These are phyloP conservation scores for Cercospora brassicicola DNA, from an alignment of 2,329 filamentous ascomycete species.

Conservation along the genomic window DNA sequence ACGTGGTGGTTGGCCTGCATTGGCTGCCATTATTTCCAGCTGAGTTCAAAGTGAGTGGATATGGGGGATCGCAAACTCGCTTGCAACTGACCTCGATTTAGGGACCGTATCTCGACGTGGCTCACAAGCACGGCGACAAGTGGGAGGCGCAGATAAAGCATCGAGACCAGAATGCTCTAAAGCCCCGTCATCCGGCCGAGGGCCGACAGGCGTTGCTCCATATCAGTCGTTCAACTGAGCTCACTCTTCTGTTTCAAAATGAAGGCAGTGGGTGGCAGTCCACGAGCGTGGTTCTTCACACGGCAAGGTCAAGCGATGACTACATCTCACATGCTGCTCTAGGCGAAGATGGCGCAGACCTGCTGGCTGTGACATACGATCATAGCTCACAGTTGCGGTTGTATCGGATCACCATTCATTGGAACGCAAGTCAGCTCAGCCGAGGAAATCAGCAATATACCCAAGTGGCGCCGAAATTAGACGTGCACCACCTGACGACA, in stretches of 20 bases:
- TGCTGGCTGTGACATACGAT: conserved; percentile 68
- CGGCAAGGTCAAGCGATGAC: conserved; percentile 51
- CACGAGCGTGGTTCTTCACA: conserved; percentile 63
- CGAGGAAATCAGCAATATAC: conserved; percentile 30
- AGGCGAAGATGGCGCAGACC: conserved; percentile 58
- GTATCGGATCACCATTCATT: conserved; percentile 71
- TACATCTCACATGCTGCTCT: conserved; percentile 74
- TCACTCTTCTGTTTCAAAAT: conserved; percentile 77
- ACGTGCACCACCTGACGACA: conserved; percentile 33
- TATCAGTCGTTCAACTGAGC: conserved; percentile 69
- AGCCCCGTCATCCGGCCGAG: conserved; percentile 70
- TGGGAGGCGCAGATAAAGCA: conserved; percentile 71
- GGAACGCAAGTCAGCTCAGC: conserved; percentile 58
- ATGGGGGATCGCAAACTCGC: not conserved
- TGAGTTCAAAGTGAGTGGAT: conserved; percentile 34
- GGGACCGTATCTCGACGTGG: conserved; percentile 39
- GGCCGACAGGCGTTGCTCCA: conserved; percentile 73
- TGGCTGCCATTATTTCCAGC: conserved; percentile 60
- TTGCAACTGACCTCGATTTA: conserved; percentile 36
- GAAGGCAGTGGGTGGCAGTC: conserved; percentile 68
- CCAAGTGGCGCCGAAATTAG: conserved; percentile 33
- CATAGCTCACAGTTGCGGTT: conserved; percentile 71
- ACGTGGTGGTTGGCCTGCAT: conserved; percentile 76
- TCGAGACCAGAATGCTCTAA: conserved; percentile 58
- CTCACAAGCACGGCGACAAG: conserved; percentile 43